phyloP scores from a whole-genome alignment of 164 flowering plant species.

The Kingdonia uniflora region DNA sequence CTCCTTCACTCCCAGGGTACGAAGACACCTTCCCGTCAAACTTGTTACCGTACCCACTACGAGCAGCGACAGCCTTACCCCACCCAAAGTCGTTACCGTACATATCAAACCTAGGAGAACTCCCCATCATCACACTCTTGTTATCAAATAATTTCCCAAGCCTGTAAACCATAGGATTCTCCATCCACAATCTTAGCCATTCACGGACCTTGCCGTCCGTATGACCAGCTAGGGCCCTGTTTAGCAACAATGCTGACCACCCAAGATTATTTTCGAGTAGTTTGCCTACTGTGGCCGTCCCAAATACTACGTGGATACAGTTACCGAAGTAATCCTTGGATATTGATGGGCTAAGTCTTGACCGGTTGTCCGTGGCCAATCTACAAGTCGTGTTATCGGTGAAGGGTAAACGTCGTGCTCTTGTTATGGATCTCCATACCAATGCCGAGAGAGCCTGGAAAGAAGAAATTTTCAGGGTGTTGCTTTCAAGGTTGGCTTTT shows the following conservation, averaged over 20 bases:
- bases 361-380: slow-evolving; percentile 22
- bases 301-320: slow-evolving; percentile 15
- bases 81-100: slow-evolving; percentile 41
- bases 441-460: slow-evolving; percentile 11
- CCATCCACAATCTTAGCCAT: slow-evolving; percentile 14
- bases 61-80: slow-evolving; percentile 39
- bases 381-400: slow-evolving; percentile 25
- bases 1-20: slow-evolving; percentile 43
- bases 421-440: slow-evolving; percentile 10
- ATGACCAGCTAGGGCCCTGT: slow-evolving; percentile 23
- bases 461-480: slow-evolving; percentile 1
- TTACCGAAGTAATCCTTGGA: slow-evolving; percentile 37
- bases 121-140: slow-evolving; percentile 26
- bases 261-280: slow-evolving; percentile 24
- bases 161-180: slow-evolving; percentile 17
- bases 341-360: slow-evolving; percentile 32
- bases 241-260: slow-evolving; percentile 34
- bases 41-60: slow-evolving; percentile 38
- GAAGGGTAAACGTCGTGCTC: not conserved
- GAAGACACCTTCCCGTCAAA: slow-evolving; percentile 35
- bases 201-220: slow-evolving; percentile 12
- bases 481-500: slow-evolving; percentile 5
- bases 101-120: slow-evolving; percentile 41
- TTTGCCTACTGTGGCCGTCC: slow-evolving; percentile 23
- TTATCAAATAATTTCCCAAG: slow-evolving; percentile 15